These are phyloP conservation scores for Symbiodinium pilosum DNA, from an alignment of 73 alveolate species.

Conservation along the genomic window DNA sequence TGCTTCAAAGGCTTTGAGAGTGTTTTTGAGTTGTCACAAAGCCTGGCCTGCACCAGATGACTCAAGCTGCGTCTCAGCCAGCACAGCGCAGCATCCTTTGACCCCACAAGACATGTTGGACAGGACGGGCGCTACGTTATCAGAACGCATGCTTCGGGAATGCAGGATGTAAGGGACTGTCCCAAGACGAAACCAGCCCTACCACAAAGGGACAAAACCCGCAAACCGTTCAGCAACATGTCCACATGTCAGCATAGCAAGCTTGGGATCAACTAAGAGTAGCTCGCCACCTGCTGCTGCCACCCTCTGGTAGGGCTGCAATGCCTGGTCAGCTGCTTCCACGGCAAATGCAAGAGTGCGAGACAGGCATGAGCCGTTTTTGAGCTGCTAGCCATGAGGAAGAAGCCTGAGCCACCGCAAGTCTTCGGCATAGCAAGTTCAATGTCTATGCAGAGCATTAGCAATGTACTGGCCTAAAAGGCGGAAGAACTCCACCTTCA, in stretches of 20 bases:
- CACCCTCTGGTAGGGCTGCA: conserved; percentile 59
- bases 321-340: conserved; percentile 12
- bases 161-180: too few species aligned
- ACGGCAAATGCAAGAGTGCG: not conserved
- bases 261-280: too few species aligned
- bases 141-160: too few species aligned
- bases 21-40: too few species aligned
- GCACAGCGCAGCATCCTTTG: conserved; percentile 79
- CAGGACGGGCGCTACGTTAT: too few species aligned
- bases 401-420: conserved; percentile 25
- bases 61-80: conserved; percentile 78
- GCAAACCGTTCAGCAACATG: too few species aligned
- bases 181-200: too few species aligned
- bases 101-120: not conserved
- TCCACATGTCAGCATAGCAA: too few species aligned
- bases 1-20: not conserved
- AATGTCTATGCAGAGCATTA: too few species aligned
- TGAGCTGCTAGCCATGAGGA: not conserved
- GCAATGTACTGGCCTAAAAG: too few species aligned
- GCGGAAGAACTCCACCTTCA: not conserved
- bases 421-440: too few species aligned
- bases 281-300: conserved; percentile 82
- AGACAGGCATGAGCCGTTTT: not conserved
- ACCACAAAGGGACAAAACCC: too few species aligned
- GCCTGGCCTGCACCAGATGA: conserved; percentile 42